A percentile compares a stretch with the other conserved stretches of the same genome.
phyloP scores from a whole-genome alignment of 2,329 filamentous ascomycete genomes.

The Arthroderma sp. region DNA sequence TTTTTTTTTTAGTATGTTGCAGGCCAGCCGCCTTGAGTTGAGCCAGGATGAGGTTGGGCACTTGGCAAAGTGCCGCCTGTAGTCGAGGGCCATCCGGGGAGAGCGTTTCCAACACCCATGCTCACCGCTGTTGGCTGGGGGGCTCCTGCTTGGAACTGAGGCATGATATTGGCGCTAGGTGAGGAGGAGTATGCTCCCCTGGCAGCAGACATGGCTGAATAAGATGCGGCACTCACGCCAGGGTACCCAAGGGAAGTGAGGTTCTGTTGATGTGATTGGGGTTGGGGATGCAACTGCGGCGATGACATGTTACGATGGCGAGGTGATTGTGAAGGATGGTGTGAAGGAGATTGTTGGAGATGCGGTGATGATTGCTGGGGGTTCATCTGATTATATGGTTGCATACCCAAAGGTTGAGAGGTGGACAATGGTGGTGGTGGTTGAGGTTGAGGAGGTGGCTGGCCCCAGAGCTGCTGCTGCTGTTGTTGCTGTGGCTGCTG shows the following conservation, averaged over 20 bases:
- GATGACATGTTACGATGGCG: slow-evolving; percentile 24
- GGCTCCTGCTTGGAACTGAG: neutral
- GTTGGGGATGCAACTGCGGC: slow-evolving; percentile 21
- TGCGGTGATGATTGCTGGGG: slow-evolving; percentile 28
- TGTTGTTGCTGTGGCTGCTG: too few relatives aligned
- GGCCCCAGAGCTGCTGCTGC: slow-evolving; percentile 49
- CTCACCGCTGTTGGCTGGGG: neutral
- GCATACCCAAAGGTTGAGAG: too few relatives aligned
- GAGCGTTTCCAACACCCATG: slow-evolving; percentile 25
- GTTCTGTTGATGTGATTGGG: slow-evolving; percentile 17
- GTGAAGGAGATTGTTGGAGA: slow-evolving; percentile 21
- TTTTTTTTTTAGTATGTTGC: slow-evolving; percentile 2
- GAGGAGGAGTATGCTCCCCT: slow-evolving; percentile 26
- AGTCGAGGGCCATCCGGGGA: slow-evolving; percentile 25
- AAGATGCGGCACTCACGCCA: slow-evolving; percentile 20
- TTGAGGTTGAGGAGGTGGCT: slow-evolving; percentile 42
- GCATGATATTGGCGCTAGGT: slow-evolving; percentile 18
- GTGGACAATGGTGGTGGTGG: slow-evolving; percentile 39
- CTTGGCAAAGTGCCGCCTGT: slow-evolving; percentile 25
- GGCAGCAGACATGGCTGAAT: slow-evolving; percentile 20
- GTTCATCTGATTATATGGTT: slow-evolving; percentile 20
- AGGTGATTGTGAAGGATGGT: slow-evolving; percentile 31
- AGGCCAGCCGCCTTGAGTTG: slow-evolving; percentile 20
- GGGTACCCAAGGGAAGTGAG: slow-evolving; percentile 28
- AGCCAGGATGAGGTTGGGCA: slow-evolving; percentile 25